phyloP scores from a whole-genome alignment of 345 rosid species.

The Trapa incisa region DNA sequence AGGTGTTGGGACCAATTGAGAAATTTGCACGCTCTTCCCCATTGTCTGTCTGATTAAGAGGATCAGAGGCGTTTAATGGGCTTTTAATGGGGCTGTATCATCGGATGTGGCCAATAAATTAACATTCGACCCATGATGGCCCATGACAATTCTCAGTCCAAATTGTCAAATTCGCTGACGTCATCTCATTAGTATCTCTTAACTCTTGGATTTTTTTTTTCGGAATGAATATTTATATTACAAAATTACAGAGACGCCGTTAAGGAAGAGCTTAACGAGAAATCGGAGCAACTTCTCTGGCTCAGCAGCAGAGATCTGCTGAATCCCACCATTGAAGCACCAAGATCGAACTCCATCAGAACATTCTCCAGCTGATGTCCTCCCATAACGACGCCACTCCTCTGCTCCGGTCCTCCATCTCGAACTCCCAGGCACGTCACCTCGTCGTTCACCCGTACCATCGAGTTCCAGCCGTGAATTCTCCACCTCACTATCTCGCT shows the following conservation, averaged over 20 bases:
- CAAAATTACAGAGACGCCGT: no score
- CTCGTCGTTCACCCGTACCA: slow-evolving; percentile 41
- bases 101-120: no score
- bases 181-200: no score
- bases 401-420: slow-evolving; percentile 43
- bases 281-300: slow-evolving; percentile 13
- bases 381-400: slow-evolving; percentile 43
- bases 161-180: no score
- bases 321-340: slow-evolving; percentile 52
- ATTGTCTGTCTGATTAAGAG: not conserved
- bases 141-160: no score
- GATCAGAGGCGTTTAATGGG: not conserved
- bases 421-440: slow-evolving; percentile 59
- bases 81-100: not conserved
- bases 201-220: no score
- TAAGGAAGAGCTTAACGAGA: not conserved
- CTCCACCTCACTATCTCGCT: slow-evolving; percentile 91
- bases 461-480: slow-evolving; percentile 36
- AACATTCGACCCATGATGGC: not conserved
- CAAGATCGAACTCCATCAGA: slow-evolving; percentile 52
- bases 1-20: not conserved
- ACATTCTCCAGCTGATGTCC: slow-evolving; percentile 73
- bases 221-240: no score
- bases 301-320: slow-evolving; percentile 17
- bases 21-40: not conserved